These are phyloP conservation scores for Grifola frondosa DNA, from an alignment of 1,284 basidiomycete species.

Conservation along the genomic window DNA sequence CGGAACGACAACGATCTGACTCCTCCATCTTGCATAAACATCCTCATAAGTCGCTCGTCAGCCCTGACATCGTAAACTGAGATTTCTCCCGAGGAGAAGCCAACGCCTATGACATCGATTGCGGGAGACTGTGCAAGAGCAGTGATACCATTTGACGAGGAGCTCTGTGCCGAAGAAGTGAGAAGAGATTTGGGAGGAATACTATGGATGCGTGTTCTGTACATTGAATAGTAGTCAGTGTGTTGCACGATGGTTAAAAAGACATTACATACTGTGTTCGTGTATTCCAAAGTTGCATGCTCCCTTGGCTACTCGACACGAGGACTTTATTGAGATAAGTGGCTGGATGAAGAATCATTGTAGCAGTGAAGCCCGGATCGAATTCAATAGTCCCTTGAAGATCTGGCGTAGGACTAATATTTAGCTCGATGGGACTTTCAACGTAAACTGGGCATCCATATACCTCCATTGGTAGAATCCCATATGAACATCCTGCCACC, in stretches of 20 bases:
- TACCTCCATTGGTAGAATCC: conserved; percentile 67
- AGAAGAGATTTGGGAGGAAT: conserved; percentile 54
- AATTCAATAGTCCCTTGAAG: conserved; percentile 71
- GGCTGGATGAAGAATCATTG: conserved; percentile 85
- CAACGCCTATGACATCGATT: conserved; percentile 92
- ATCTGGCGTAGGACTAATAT: conserved; percentile 35
- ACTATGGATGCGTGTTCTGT: conserved; percentile 66
- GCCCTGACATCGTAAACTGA: conserved; percentile 88
- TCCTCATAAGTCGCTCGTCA: conserved; percentile 85
- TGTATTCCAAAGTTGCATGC: conserved; percentile 94
- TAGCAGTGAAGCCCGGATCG: conserved; percentile 80
- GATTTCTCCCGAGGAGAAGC: conserved; percentile 86
- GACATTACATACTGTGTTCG: conserved; percentile 63
- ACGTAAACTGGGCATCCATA: conserved; percentile 17
- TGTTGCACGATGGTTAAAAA: conserved; percentile 4
- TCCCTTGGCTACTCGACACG: conserved; percentile 80
- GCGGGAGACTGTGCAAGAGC: conserved; percentile 90
- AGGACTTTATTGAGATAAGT: conserved; percentile 98
- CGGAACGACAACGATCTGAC: conserved; percentile 83
- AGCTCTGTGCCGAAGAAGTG: conserved; percentile 36
- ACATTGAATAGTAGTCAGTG: no score
- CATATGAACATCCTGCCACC: conserved; percentile 82
- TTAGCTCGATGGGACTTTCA: no score
- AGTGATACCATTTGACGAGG: conserved; percentile 63
- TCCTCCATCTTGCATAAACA: conserved; percentile 84